Percentiles rank a stretch among this genome's conserved stretches.
Conservation (phyloP, 495 filamentous ascomycete species). For the Symbiotaphrina buchneri region DNA sequence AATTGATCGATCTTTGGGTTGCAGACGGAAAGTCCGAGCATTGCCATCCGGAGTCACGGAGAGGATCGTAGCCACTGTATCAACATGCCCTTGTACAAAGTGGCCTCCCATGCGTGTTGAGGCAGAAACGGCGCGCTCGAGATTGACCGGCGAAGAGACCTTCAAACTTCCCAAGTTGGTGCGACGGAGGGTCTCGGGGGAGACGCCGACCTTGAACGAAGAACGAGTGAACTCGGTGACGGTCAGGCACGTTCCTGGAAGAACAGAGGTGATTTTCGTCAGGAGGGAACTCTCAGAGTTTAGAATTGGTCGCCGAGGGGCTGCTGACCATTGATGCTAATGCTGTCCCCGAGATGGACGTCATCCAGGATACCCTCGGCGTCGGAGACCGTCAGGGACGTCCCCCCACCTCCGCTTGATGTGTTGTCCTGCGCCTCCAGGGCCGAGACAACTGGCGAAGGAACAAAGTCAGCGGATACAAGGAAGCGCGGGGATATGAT, state of each 20-base stretch:
- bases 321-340: conserved; percentile 83
- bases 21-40: conserved; percentile 63
- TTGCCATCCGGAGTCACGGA: conserved; percentile 59
- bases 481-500: not conserved
- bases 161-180: conserved; percentile 70
- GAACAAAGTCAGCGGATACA: not conserved
- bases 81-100: conserved; percentile 87
- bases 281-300: not conserved
- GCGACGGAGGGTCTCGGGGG: conserved; percentile 87
- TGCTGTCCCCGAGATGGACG: conserved; percentile 75
- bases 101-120: conserved; percentile 78
- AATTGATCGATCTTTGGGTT: conserved; percentile 39
- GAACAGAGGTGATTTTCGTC: not conserved
- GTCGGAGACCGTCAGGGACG: conserved; percentile 66
- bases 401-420: conserved; percentile 45
- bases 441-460: conserved; percentile 47
- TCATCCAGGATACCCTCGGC: conserved; percentile 58
- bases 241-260: conserved; percentile 61
- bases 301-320: no score
- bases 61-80: conserved; percentile 57
- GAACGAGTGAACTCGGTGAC: conserved; percentile 48
- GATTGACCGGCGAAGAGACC: conserved; percentile 47
- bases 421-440: conserved; percentile 61
- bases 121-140: conserved; percentile 77
- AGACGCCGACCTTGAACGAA: conserved; percentile 81